These are phyloP conservation scores for Colletotrichum acutatum DNA, from an alignment of 2,329 filamentous ascomycete genomes.

Conservation along the genomic window DNA sequence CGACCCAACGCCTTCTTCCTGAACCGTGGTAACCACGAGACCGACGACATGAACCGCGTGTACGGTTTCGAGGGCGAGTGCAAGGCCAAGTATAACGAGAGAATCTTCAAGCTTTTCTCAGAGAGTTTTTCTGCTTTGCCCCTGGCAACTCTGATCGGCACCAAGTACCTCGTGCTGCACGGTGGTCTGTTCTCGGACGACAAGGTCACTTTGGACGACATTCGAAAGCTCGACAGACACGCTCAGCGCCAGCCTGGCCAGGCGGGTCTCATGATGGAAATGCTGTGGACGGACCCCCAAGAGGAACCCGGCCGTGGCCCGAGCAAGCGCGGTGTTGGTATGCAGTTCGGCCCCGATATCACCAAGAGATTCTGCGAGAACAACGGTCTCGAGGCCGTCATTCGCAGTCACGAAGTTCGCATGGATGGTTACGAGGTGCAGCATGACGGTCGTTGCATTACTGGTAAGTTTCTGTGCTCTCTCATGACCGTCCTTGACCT, in stretches of 20 bases:
- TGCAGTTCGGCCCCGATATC: constrained; percentile 96
- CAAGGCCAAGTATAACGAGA: constrained; percentile 97
- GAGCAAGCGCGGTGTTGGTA: constrained; percentile 94
- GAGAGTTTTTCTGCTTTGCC: constrained; percentile 97
- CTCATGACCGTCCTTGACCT: constrained; percentile 4
- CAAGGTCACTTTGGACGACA: constrained; percentile 90
- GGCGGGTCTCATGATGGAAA: constrained; percentile 98
- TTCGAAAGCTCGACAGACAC: constrained; percentile 91
- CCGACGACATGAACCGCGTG: constrained; percentile 98
- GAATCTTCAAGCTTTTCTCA: constrained; percentile 96
- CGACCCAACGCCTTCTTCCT: constrained; percentile 90
- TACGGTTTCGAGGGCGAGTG: constrained; percentile 99
- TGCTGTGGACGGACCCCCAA: constrained; percentile 99
- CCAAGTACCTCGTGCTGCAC: constrained; percentile 92
- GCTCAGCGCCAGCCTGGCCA: constrained; percentile 93
- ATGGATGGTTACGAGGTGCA: constrained; percentile 99
- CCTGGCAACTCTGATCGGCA: constrained; percentile 89
- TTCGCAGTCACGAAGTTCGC: constrained; percentile 95
- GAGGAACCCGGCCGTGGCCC: constrained; percentile 85
- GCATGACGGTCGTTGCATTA: constrained; percentile 95
- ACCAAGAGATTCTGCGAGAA: constrained; percentile 97
- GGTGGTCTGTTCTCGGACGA: constrained; percentile 97
- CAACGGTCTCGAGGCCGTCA: constrained; percentile 94
- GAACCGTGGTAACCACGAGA: constrained; percentile 98
- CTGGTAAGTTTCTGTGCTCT: constrained; percentile 64